Percentiles rank a stretch among this genome's conserved stretches.
These are phyloP conservation scores for Salix viminalis DNA, from an alignment of 345 rosid genomes.

Conservation along the genomic window DNA sequence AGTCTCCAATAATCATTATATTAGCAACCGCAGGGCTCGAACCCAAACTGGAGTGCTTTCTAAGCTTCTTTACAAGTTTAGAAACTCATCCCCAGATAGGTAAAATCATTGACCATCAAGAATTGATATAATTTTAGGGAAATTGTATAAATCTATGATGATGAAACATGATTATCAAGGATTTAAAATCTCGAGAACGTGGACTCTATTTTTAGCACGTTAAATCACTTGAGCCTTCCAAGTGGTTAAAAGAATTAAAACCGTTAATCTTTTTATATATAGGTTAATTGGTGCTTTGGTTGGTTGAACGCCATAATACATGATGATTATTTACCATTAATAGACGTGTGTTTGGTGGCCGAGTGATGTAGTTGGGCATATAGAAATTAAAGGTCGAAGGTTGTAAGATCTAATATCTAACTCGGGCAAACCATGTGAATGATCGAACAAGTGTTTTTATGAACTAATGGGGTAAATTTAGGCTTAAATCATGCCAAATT, in stretches of 20 bases:
- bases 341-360: conserved; percentile 80
- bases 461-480: no score
- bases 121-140: background rate
- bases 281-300: conserved; percentile 5
- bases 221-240: background rate
- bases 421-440: no score
- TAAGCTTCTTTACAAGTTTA: conserved; percentile 69
- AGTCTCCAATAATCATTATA: no score
- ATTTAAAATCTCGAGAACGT: background rate
- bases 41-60: conserved; percentile 34
- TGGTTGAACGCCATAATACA: background rate
- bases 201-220: background rate
- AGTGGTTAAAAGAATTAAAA: background rate
- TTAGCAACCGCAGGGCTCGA: fast-evolving
- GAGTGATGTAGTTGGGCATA: no score
- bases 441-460: no score
- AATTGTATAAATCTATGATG: background rate
- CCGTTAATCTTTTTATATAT: background rate
- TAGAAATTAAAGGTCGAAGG: no score
- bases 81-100: conserved; percentile 75
- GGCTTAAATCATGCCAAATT: no score
- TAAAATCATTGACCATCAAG: background rate
- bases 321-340: conserved; percentile 6
- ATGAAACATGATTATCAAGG: background rate
- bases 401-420: no score